Evolutionary conservation across 1,284 basidiomycete species (phyloP).

Genomic region (Thelephora terrestris): DNA sequence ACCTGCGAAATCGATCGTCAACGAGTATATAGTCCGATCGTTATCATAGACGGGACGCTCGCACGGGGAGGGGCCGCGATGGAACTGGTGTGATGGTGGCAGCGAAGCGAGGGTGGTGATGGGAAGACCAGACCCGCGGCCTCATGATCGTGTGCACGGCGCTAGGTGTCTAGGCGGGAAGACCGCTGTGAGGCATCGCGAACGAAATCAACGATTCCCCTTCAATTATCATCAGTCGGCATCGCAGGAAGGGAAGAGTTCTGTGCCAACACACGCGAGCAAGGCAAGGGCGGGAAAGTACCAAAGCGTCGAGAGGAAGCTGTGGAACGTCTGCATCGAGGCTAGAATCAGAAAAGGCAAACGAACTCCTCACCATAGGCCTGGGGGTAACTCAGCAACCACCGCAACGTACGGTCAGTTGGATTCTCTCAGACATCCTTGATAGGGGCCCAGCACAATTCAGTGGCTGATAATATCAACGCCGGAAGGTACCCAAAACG

Average conservation of each 20-base stretch:
- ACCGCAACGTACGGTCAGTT: constrained; percentile 53
- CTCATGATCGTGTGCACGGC: constrained; percentile 37
- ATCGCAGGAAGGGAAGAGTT: constrained; percentile 10
- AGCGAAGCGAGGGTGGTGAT: constrained; percentile 53
- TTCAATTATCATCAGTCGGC: constrained; percentile 12
- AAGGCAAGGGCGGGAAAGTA: constrained; percentile 48
- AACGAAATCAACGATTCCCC: constrained; percentile 43
- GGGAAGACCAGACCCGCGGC: constrained; percentile 61
- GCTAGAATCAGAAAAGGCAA: background rate
- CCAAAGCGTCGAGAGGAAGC: no score
- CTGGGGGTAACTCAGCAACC: constrained; percentile 76
- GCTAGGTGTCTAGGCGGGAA: constrained; percentile 34
- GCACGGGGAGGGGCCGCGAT: constrained; percentile 46
- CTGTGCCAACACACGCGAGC: constrained; percentile 35
- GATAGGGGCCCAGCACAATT: constrained; percentile 35
- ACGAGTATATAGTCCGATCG: background rate
- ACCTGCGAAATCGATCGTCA: constrained; percentile 23
- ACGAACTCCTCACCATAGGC: constrained; percentile 23
- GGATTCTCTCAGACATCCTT: constrained; percentile 39
- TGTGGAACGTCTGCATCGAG: background rate
- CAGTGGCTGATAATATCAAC: background rate
- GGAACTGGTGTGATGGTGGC: constrained; percentile 56
- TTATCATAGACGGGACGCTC: constrained; percentile 9
- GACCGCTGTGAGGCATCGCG: constrained; percentile 43
- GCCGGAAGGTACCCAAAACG: background rate